Evolutionary conservation across 495 filamentous ascomycete species (phyloP), one percentile per base, ranked within the genome.

Genomic region (Alectoria sarmentosa): DNA sequence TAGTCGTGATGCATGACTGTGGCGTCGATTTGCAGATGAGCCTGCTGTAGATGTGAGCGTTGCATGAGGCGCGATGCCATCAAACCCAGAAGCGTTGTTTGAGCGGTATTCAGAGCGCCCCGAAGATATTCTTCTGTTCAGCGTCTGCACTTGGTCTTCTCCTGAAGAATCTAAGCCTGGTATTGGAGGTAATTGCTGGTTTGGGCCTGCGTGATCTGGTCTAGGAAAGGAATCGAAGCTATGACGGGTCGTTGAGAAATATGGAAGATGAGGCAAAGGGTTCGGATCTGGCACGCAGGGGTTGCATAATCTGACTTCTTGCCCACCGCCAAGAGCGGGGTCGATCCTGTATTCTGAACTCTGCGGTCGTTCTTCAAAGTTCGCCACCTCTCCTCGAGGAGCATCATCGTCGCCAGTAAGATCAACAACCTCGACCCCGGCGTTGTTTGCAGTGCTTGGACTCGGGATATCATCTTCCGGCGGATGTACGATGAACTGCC

Each of bases 221-320:
- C 63, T 66, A 26, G 66, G 30, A 39, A 64, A 65, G 23, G 60
- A 56, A 60, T 52, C 38, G 19, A 63, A 38, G 19, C 26, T 49
- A 36, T 46, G 39, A 54, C 60, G 38, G 37, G 36, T 34, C 30
- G 65, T 23, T 13, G 68, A 61, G 36, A 42, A 21, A 54, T 69
- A 63, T 28, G 64, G 60, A n/a, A 69, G 56, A 57, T 76, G 77
- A 11, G 90, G 91, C 38, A 86, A 82, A 21, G 82, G 88, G 68
- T 94, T 95, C 4, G 92, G 92, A 75, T 96, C 92, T 34, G 91
- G 92, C 28, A 96, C 92, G 71, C 92, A 97, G 2, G 92, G 92
- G 71, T 97, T 96, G 80, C 92, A 97, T 15, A 97, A 85, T 59
- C 92, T 83, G 46, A 97, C 92, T 76, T 90, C 85, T 71, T 92